These are phyloP conservation scores for Notholithocarpus densiflorus DNA, from an alignment of 306 rosid species.

Conservation along the genomic window DNA sequence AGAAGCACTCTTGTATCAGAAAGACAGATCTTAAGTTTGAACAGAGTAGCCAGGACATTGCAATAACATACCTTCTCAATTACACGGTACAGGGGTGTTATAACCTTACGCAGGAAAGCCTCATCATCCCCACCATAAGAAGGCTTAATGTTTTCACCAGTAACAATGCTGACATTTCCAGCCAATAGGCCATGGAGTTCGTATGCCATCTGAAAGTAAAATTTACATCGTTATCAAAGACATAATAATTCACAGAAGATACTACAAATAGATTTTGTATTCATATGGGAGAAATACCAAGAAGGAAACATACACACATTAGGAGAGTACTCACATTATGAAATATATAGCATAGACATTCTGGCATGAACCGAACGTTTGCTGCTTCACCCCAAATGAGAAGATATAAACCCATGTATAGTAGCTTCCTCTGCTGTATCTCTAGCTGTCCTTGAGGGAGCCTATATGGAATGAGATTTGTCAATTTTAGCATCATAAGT, in stretches of 20 bases:
- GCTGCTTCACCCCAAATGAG: conserved; percentile 98
- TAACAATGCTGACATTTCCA: conserved; percentile 97
- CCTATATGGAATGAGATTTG: conserved; percentile 37
- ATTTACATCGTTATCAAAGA: conserved; percentile 25
- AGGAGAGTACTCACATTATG: conserved; percentile 67
- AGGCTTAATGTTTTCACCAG: conserved; percentile 98
- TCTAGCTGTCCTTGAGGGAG: conserved; percentile 88
- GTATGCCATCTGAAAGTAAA: conserved; percentile 76
- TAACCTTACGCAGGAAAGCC: conserved; percentile 88
- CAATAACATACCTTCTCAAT: conserved; percentile 59
- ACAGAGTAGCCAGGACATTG: conserved; percentile 12
- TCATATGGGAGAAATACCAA: conserved; percentile 11
- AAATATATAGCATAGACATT: conserved; percentile 89
- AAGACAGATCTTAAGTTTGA: conserved; percentile 21
- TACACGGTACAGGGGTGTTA: conserved; percentile 76
- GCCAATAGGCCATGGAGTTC: conserved; percentile 96
- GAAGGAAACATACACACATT: conserved; percentile 11
- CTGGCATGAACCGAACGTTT: conserved; percentile 92
- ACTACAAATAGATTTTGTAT: not conserved
- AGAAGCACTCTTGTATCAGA: conserved; percentile 10
- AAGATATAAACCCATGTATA: conserved; percentile 92
- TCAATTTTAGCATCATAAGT: conserved; percentile 16
- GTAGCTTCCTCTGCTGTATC: conserved; percentile 83
- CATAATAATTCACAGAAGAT: conserved; percentile 3
- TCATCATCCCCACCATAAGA: conserved; percentile 98